Base-by-base conservation (phyloP, 495 filamentous ascomycete species). In the Terfezia claveryi region DNA sequence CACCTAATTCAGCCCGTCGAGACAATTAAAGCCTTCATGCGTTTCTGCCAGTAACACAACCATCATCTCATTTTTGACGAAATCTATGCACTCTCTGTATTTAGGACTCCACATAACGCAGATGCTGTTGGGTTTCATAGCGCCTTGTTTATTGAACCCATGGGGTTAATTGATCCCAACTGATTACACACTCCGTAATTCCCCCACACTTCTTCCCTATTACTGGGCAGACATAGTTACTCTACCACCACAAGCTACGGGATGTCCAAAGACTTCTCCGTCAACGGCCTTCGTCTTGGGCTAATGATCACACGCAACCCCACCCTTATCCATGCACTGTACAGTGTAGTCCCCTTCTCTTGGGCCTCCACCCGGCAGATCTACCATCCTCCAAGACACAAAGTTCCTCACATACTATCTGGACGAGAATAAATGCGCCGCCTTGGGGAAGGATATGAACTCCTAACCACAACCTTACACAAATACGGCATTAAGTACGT, bases 21-120 rank as follows among this genome's bases (percentile, higher is more conserved):
- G 27, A 12, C 50, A 20, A 20, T 51, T 11, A 51, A 51, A 23
- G 50, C 50, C 14, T 4, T 20, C 50, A 51, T 51, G 50, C 14
- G 62, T 77, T 58, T 81, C 7, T 82, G 79, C 54, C 66, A 73
- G 23, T 69, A 72, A 36, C 68, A 78, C 56, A 61, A 68, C 16
- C 66, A 82, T 1, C 78, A 82, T 55, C 58, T 82, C 2, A 70
- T 82, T 52, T 73, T 72, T 49, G 80, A 83, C 53, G 80, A 83
- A 60, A 73, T 82, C 11, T 81, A 81, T 59, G 79, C 74, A 0
- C 61, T 79, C 16, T 76, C 73, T 0, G 66, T 75, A 0, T 81
- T 70, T 57, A 60, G 70, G 9, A 70, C 69, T n/a, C n/a, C n/a
- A 4, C 62, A 68, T 36, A 32, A 61, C 8, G 23, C 54, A 0